Evolutionary conservation across 768 basidiomycete species (phyloP), one percentile per base, ranked within the genome.

Genomic region (Russula virescens): DNA sequence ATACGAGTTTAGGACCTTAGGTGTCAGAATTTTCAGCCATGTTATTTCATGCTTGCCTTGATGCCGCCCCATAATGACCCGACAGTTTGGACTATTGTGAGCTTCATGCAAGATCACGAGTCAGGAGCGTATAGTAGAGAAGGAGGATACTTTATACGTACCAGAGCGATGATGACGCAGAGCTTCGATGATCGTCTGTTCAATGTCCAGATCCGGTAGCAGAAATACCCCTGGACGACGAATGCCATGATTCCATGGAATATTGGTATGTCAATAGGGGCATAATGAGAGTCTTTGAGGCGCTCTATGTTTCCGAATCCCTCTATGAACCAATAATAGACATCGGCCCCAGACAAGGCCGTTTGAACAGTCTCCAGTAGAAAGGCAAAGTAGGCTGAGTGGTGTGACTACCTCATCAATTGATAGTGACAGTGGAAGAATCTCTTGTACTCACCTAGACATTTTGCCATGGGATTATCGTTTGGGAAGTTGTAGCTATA

Each of bases 221-320:
- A 73, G 66, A 72, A 75, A 59, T 74, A 75, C 16, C 65, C 40
- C 54, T 74, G 74, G 7, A 73, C 68, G 18, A 66, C 46, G 60
- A 74, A 56, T 23, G 69, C 68, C 35, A 72, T 66, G 13, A 71
- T 14, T 5, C 69, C 59, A 21, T 69, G 69, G 31, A 73, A 64
- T 5, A 73, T 48, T 7, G 73, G 73, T 6, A 68, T 69, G 56
- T 72, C 72, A 34, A 72, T 66, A 5, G 70, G 66, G 5, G 69
- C 70, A 21, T 71, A 66, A 21, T 70, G 61, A 2, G 71, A 61
- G 5, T 58, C 40, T 5, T 60, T 62, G n/a, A 74, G 69, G 21
- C 58, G 59, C 5, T 50, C 51, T 26, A 75, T 28, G 50, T 74
- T 64, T 14, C 73, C 74, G 47, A 72, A 74, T 34, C 71, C 71